A percentile compares a stretch with the other conserved stretches of the same genome.
phyloP scores from a whole-genome alignment of 2,329 filamentous ascomycete species.

The Pestalotiopsis sp. region DNA sequence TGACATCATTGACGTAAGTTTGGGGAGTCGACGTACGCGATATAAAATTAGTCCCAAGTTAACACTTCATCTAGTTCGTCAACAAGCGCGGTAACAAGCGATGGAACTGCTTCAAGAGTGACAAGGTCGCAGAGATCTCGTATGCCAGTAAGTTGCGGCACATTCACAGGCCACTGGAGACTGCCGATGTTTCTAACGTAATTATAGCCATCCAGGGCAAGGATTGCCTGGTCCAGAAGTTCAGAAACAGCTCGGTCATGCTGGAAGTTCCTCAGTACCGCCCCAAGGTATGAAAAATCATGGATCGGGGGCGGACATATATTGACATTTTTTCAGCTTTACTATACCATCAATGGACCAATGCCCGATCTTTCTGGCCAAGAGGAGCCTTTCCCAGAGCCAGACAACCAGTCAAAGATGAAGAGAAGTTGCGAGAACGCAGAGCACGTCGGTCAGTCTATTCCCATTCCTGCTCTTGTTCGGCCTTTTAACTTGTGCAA shows the following conservation, averaged over 20 bases:
- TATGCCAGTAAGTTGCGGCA: slow-evolving; percentile 76
- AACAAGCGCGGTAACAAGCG: slow-evolving; percentile 69
- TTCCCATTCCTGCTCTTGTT: not conserved
- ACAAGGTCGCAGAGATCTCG: slow-evolving; percentile 87
- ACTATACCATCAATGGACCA: slow-evolving; percentile 52
- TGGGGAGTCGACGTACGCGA: not conserved
- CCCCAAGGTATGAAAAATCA: slow-evolving; percentile 68
- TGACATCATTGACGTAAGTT: slow-evolving; percentile 70
- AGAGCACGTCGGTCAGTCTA: slow-evolving; percentile 72
- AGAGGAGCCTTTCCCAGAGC: slow-evolving; percentile 75
- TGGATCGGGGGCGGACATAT: not conserved
- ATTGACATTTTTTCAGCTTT: slow-evolving; percentile 42
- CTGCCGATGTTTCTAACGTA: slow-evolving; percentile 27
- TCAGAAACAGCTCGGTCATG: slow-evolving; percentile 97
- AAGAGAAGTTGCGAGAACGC: slow-evolving; percentile 87
- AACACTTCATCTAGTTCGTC: slow-evolving; percentile 62
- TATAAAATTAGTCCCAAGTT: slow-evolving; percentile 26
- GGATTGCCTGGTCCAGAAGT: slow-evolving; percentile 90
- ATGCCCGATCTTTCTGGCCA: slow-evolving; percentile 61
- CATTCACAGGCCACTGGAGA: not conserved
- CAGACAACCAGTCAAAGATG: slow-evolving; percentile 87
- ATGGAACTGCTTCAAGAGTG: slow-evolving; percentile 81
- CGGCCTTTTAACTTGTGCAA: slow-evolving; percentile 32
- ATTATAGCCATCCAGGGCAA: slow-evolving; percentile 81
- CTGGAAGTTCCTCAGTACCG: slow-evolving; percentile 79